Evolutionary conservation across 2,329 filamentous ascomycete species (phyloP), one percentile per base, ranked within the genome.

Genomic region (Hypoxylon rubiginosum): DNA sequence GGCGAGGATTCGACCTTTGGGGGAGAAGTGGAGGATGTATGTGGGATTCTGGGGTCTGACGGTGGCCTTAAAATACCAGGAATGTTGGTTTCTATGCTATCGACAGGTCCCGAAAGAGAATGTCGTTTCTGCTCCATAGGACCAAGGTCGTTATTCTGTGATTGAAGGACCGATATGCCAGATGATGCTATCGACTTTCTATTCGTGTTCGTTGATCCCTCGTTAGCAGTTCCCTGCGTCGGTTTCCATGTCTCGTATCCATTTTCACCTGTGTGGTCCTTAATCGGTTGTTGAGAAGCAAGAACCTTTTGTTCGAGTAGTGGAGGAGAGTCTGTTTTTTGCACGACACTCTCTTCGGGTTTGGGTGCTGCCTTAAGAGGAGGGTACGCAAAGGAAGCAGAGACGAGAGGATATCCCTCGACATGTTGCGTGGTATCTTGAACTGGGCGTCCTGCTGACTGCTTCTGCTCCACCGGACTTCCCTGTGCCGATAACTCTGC

Each of bases 351-450:
- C 48, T 65, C 39, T 11, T 4, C 4, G 30, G 64, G 28, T 15
- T 32, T 50, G 13, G 36, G 43, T 21, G 62, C 21, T 1, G 59
- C 13, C 39, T 69, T 71, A 39, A 71, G 43, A 3, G 73, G 70
- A 41, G 72, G 70, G 51, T 73, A 76, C 3, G 72, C 67, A 36
- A 77, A 77, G 6, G 75, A 77, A 51, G 75, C 75, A n/a, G 69
- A 75, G 13, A 72, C 66, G n/a, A 76, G 45, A 10, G 75, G 72
- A 43, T 72, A 72, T 26, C 72, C 58, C 28, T 71, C 70, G 19
- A 71, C 71, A 4, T 68, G 56, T 41, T 72, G 59, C 15, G 52
- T 53, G 8, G 39, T 54, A 19, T 64, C 49, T 9, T 52, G 56
- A 5, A 21, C 15, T 3, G 59, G 53, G 8, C 56, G 30, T 36